phyloP scores from a whole-genome alignment of 2,329 filamentous ascomycete genomes.

The Fusarium buxicola region DNA sequence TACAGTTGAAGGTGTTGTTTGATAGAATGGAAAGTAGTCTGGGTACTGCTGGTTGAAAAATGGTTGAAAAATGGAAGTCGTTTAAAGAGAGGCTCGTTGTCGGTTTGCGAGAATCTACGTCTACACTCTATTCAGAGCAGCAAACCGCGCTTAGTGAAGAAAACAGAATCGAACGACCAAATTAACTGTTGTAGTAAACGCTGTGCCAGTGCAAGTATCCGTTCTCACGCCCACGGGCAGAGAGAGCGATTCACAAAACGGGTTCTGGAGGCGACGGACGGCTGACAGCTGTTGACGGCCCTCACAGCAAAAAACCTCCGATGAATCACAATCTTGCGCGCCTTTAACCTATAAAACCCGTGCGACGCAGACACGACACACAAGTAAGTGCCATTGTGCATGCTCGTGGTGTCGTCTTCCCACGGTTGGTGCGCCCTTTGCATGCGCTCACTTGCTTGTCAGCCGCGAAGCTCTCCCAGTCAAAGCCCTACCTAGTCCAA shows the following conservation, averaged over 20 bases:
- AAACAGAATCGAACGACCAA: neutral
- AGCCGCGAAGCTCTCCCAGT: conserved; percentile 5
- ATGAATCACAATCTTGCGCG: conserved; percentile 33
- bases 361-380: conserved; percentile 30
- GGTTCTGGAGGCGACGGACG: conserved; percentile 25
- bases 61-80: neutral
- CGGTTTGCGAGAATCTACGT: neutral
- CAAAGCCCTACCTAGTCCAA: conserved; percentile 5
- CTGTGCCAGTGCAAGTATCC: conserved; percentile 23
- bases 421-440: conserved; percentile 25
- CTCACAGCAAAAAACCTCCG: neutral
- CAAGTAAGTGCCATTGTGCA: conserved; percentile 32
- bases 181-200: neutral
- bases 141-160: neutral
- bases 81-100: neutral
- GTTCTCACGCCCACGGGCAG: neutral
- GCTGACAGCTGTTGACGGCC: conserved; percentile 39
- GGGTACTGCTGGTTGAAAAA: no score
- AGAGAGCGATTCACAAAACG: conserved; percentile 30
- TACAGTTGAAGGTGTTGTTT: no score
- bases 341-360: conserved; percentile 19
- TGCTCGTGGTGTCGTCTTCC: conserved; percentile 20
- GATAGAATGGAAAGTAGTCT: no score
- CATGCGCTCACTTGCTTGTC: conserved; percentile 27
- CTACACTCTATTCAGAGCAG: neutral